Base-by-base conservation (phyloP, 169 alveolate genomes). In the Fabrea salina region DNA sequence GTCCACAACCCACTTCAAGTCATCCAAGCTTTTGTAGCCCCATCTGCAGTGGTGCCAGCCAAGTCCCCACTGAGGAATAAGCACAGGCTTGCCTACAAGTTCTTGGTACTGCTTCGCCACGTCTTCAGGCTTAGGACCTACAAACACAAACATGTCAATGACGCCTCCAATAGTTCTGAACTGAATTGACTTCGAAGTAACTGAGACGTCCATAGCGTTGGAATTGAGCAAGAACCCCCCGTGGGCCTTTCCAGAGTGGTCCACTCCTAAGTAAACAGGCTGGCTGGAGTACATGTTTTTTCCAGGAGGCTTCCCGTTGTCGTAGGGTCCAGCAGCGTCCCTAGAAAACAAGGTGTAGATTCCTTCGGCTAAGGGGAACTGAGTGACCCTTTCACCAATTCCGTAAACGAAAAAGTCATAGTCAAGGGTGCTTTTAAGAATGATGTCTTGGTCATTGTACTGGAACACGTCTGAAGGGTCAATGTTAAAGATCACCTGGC, bases 51-150 rank as follows among this genome's bases (percentile, higher is more conserved):
- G 87, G 51, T 91, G 92, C 85, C 86, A 91, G 16, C 95, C 95
- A 37, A 87, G 70, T 27, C 91, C 86, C 95, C 95, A 91, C 58
- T 83, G 79, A 4, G 95, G 95, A 25, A 92, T 92, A n/a, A 91
- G 49, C 19, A 79, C 64, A 13, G 95, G 94, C 53, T 54, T 78
- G 0, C 95, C 95, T 56, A 88, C 82, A 19, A 91, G 61, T n/a
- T 83, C 64, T 59, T 84, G 87, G 51, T 84, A 75, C 1, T 80
- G 80, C 66, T 68, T 32, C 22, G 88, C 77, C 32, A 87, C 57
- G 22, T 86, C 92, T 54, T 87, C 91, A 3, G 92, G 88, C 0
- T 80, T 75, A 22, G 77, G 74, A 0, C 91, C 93, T 16, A 79
- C 37, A 41, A 86, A 78, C 44, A 86, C 32, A 79, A 75, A 91